These are phyloP conservation scores for Trypanosoma conorhini DNA, from an alignment of 208 protist species.

Conservation along the genomic window DNA sequence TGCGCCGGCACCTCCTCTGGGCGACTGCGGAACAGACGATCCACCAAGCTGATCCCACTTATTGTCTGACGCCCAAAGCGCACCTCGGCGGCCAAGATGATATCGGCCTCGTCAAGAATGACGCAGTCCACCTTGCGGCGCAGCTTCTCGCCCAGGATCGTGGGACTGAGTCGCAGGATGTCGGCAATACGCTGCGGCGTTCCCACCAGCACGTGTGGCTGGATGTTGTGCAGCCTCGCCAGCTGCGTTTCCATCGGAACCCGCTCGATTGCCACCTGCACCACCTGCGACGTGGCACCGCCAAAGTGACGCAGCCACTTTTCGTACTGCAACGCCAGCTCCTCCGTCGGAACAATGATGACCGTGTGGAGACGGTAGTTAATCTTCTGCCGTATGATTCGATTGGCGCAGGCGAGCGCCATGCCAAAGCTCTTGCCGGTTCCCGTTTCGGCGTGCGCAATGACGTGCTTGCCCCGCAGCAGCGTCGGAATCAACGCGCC, in stretches of 20 bases:
- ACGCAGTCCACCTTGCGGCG: slow-evolving; percentile 90
- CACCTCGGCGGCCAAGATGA: slow-evolving; percentile 47
- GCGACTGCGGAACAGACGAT: slow-evolving; percentile 71
- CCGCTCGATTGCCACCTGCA: slow-evolving; percentile 74
- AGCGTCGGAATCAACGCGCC: slow-evolving; percentile 85
- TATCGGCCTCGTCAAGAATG: slow-evolving; percentile 88
- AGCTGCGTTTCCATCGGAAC: slow-evolving; percentile 82
- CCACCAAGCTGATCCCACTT: slow-evolving; percentile 68
- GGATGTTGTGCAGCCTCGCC: slow-evolving; percentile 84
- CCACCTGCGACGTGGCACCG: slow-evolving; percentile 73
- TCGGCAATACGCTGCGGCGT: slow-evolving; percentile 83
- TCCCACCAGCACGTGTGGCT: slow-evolving; percentile 88
- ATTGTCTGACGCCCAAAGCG: slow-evolving; percentile 41
- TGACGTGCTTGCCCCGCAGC: slow-evolving; percentile 88
- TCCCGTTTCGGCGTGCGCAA: slow-evolving; percentile 88
- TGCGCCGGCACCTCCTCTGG: slow-evolving; percentile 87
- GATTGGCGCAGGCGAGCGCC: slow-evolving; percentile 81
- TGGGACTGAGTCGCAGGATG: slow-evolving; percentile 58
- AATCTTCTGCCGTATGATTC: slow-evolving; percentile 77
- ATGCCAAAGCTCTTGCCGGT: slow-evolving; percentile 92
- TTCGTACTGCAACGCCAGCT: slow-evolving; percentile 89
- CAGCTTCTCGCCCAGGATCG: slow-evolving; percentile 81
- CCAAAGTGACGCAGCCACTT: slow-evolving; percentile 89
- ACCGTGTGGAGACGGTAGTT: slow-evolving; percentile 91
- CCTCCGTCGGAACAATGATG: slow-evolving; percentile 83